A percentile compares a stretch with the other conserved stretches of the same genome.
Evolutionary conservation across 2,329 filamentous ascomycete species (phyloP).

Genomic region (Scedosporium dehoogii): DNA sequence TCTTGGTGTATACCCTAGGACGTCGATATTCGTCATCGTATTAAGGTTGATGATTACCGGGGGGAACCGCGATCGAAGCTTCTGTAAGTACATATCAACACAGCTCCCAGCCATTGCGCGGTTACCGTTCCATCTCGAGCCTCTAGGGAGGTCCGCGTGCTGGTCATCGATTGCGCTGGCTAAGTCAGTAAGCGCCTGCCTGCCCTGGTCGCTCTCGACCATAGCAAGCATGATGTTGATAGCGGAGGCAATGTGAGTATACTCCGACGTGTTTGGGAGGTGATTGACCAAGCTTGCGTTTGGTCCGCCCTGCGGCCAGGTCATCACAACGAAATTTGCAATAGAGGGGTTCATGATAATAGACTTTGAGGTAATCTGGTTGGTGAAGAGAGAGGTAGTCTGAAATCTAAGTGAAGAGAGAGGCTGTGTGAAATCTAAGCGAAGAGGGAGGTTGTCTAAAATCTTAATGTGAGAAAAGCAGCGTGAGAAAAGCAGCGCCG

Average conservation of each 20-base stretch:
- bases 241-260: not conserved
- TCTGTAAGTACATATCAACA: not conserved
- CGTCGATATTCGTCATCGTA: not conserved
- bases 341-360: too few relatives aligned
- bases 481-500: too few relatives aligned
- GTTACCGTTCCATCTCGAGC: not conserved
- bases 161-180: not conserved
- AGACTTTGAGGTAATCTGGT: too few relatives aligned
- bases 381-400: too few relatives aligned
- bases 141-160: too few relatives aligned
- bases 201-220: not conserved
- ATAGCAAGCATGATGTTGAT: not conserved
- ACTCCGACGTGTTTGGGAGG: not conserved
- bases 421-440: too few relatives aligned
- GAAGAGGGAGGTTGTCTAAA: too few relatives aligned
- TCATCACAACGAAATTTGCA: too few relatives aligned
- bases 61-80: not conserved
- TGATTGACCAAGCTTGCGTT: too few relatives aligned
- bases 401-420: too few relatives aligned
- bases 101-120: not conserved
- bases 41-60: not conserved
- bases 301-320: too few relatives aligned
- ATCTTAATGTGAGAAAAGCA: too few relatives aligned
- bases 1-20: not conserved
- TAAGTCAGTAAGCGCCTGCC: not conserved